phyloP scores from a whole-genome alignment of 1,284 basidiomycete genomes.

The Thecaphora thlaspeos region DNA sequence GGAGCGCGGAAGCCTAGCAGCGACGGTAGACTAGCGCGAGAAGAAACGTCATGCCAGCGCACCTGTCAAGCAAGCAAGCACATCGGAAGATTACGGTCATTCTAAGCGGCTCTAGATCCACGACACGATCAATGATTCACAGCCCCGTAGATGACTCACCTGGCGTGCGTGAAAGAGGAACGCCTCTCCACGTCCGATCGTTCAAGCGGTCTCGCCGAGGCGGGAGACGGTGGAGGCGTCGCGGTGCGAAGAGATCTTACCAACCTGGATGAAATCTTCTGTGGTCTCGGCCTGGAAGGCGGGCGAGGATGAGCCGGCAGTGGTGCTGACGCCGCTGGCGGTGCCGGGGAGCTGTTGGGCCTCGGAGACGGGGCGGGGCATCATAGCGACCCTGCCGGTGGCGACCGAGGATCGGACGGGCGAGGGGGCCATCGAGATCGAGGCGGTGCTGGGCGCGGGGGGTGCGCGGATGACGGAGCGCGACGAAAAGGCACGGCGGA shows the following conservation, averaged over 20 bases:
- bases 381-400: slow-evolving; percentile 27
- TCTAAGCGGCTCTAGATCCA: too few species aligned
- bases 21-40: too few species aligned
- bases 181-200: too few species aligned
- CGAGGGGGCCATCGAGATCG: slow-evolving; percentile 5
- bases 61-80: too few species aligned
- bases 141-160: too few species aligned
- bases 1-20: too few species aligned
- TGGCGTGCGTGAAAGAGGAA: too few species aligned
- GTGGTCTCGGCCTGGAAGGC: background rate
- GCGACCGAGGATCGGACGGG: slow-evolving; percentile 7
- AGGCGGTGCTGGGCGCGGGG: slow-evolving; percentile 17
- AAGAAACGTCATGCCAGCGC: too few species aligned
- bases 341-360: slow-evolving; percentile 3
- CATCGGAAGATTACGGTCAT: too few species aligned
- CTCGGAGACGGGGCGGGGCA: slow-evolving; percentile 16
- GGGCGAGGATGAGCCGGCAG: background rate
- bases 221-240: slow-evolving; percentile 20
- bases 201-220: slow-evolving; percentile 10
- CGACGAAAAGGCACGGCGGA: slow-evolving; percentile 24
- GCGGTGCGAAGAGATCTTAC: slow-evolving; percentile 13
- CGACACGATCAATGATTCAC: too few species aligned
- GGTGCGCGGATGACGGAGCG: slow-evolving; percentile 30
- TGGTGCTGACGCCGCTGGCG: slow-evolving; percentile 18
- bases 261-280: slow-evolving; percentile 17